Evolutionary conservation across 306 rosid species (phyloP).

Genomic region (Ormosia emarginata): DNA sequence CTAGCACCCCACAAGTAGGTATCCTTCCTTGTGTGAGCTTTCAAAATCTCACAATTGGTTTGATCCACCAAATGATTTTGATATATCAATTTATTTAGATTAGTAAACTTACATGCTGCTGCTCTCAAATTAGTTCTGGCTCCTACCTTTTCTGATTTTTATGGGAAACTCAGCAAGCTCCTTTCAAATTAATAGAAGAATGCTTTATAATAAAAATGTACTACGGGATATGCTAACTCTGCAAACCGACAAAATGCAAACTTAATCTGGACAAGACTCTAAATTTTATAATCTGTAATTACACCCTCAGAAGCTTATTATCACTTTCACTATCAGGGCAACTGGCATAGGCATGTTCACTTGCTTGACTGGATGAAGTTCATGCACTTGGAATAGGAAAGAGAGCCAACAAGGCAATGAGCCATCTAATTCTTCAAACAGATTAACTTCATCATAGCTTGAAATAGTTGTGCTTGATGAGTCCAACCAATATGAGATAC

Average conservation of each 20-base stretch:
- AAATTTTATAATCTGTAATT: background rate
- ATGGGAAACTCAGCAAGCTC: too few relatives aligned
- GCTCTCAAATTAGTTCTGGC: too few relatives aligned
- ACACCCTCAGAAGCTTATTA: background rate
- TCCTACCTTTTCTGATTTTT: too few relatives aligned
- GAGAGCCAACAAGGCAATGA: slow-evolving; percentile 3
- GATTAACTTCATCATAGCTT: slow-evolving; percentile 16
- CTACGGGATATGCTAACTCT: background rate
- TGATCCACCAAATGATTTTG: too few relatives aligned
- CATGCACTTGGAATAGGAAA: slow-evolving; percentile 30
- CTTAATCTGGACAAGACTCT: background rate
- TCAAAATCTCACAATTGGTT: too few relatives aligned
- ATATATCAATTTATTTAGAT: too few relatives aligned
- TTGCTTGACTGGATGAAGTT: background rate
- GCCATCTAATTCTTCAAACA: slow-evolving; percentile 5
- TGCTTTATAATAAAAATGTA: too few relatives aligned
- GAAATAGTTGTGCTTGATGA: background rate
- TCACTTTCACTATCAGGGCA: slow-evolving; percentile 19
- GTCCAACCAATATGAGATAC: background rate
- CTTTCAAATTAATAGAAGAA: too few relatives aligned
- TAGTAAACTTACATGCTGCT: too few relatives aligned
- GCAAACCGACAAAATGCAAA: background rate
- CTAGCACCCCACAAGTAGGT: too few relatives aligned
- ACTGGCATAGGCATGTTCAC: slow-evolving; percentile 18
- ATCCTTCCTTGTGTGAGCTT: too few relatives aligned